Percentiles rank a stretch among this genome's conserved stretches.
phyloP scores from a whole-genome alignment of 139 green algal genomes.

The Coelastrella sp. region DNA sequence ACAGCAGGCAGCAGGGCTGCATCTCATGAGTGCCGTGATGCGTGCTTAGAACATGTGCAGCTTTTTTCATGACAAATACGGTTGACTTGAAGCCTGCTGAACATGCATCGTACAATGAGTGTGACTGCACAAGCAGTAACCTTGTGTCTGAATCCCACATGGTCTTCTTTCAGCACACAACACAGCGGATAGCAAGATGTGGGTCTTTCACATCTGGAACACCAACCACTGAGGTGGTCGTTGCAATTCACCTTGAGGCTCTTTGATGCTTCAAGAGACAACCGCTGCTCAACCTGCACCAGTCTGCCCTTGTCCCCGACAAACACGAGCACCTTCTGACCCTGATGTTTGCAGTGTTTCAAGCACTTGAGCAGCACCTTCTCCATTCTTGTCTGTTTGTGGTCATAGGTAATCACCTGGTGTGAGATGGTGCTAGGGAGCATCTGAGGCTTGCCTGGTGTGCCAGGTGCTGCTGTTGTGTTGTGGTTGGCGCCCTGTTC shows the following conservation, averaged over 20 bases:
- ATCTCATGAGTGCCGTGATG: no score
- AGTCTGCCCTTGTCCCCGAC: background rate
- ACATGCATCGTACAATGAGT: no score
- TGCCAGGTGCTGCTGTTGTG: background rate
- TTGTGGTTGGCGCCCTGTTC: background rate
- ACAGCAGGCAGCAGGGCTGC: no score
- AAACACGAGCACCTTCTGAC: conserved; percentile 28
- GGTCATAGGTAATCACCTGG: background rate
- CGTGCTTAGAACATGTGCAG: no score
- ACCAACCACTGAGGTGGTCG: no score
- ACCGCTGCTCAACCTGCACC: background rate
- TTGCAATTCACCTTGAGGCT: background rate
- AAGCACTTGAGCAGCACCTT: background rate
- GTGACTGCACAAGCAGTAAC: no score
- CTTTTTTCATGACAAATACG: no score
- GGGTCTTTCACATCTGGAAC: no score
- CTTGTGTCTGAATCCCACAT: no score
- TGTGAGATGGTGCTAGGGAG: conserved; percentile 2
- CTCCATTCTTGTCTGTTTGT: background rate
- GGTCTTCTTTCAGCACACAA: no score
- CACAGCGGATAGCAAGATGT: no score
- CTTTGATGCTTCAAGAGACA: background rate
- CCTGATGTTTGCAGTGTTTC: background rate
- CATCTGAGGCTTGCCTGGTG: background rate
- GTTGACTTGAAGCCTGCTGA: no score